Evolutionary conservation across 106 monocot genomes (phyloP).

Genomic region (Phalaenopsis equestris): DNA sequence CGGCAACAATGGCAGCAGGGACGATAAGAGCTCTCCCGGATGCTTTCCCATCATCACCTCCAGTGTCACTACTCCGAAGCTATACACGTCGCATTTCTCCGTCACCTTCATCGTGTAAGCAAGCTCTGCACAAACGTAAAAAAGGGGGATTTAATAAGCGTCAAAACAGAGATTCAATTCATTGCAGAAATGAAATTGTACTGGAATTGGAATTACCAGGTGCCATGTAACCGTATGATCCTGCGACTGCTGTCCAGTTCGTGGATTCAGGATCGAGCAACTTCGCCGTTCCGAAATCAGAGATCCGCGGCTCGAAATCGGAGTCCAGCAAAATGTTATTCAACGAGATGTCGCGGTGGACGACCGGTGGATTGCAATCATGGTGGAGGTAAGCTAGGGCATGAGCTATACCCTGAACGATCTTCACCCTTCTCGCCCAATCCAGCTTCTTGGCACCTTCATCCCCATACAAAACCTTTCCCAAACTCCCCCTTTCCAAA

Average conservation of each 20-base stretch:
- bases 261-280: conserved; percentile 40
- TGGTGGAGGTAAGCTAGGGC: conserved; percentile 66
- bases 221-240: conserved; percentile 85
- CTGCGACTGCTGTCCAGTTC: conserved; percentile 75
- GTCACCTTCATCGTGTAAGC: conserved; percentile 93
- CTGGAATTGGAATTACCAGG: conserved; percentile 33
- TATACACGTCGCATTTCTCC: conserved; percentile 80
- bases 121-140: conserved; percentile 33
- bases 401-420: conserved; percentile 70
- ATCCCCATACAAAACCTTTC: conserved; percentile 45
- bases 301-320: conserved; percentile 60
- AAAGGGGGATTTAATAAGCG: conserved; percentile 5
- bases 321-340: conserved; percentile 72
- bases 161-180: not conserved
- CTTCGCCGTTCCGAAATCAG: conserved; percentile 61
- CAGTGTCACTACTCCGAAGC: conserved; percentile 75
- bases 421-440: conserved; percentile 56
- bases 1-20: conserved; percentile 41
- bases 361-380: conserved; percentile 66
- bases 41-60: conserved; percentile 62
- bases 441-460: conserved; percentile 33
- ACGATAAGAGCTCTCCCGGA: conserved; percentile 51
- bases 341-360: conserved; percentile 76
- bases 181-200: not conserved
- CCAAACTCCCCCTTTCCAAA: conserved; percentile 79